Base-by-base conservation (phyloP, 257 asterid species). In the Buddleja alternifolia region DNA sequence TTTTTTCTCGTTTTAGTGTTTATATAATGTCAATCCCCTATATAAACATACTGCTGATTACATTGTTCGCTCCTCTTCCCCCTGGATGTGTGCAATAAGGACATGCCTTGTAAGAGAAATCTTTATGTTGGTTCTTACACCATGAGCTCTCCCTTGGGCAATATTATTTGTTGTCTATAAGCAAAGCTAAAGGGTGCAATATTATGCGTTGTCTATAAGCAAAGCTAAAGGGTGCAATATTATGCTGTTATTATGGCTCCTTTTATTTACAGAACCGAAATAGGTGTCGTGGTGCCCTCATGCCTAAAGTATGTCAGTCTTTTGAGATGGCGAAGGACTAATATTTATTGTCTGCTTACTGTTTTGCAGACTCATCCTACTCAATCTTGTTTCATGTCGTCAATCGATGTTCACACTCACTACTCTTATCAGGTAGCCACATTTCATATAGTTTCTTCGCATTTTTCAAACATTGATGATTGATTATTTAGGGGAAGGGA, bases 381-480 rank as follows among this genome's bases (percentile, higher is more conserved):
- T 1, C 98, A 93, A 71, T 93, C 98, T 60, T 93, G 98, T 78
- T 93, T 90, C 84, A 93, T 93, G 98, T 93, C 98, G 36, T 93
- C 97, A 67, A 90, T 93, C 63, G 98, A 93, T 77, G 92, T 93
- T 67, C 98, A 93, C 74, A 90, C 98, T 0, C 98, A 93, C 74
- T 93, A 93, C 81, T 85, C 96, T 16, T 93, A 93, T 77, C 98
- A 93, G 98, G 98, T 93, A 67, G 65, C 61, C 36, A 34, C 24
- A 45, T 70, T 63, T 70, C 78, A 9, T 57, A 40, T 29, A 0
- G 8, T 52, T 69, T 78, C 47, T 34, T 60, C 48, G 9, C 52
- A 1, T 45, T 70, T 55, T 44, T 45, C 3, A 54, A 56, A 44
- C 56, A 29, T 68, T 47, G 21, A 41, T 53, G 55, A 41, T 42